These are phyloP conservation scores for Fusarium ramigenum DNA, from an alignment of 2,329 filamentous ascomycete genomes.

Conservation along the genomic window DNA sequence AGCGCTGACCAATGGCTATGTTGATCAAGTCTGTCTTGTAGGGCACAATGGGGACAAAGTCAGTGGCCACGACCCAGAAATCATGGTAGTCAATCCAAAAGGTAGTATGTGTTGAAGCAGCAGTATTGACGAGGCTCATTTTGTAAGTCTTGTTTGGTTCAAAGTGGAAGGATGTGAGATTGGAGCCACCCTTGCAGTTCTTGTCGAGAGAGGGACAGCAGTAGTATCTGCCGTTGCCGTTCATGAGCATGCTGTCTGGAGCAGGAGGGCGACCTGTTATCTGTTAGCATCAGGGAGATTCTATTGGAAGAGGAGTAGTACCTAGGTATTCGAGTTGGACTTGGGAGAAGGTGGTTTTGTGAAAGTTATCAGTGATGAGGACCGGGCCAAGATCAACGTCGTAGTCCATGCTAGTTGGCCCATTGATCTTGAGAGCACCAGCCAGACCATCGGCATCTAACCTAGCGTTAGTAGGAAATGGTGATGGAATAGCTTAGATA, in stretches of 20 bases:
- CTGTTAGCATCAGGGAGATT: neutral
- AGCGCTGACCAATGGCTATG: neutral
- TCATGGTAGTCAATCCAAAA: slow-evolving; percentile 1
- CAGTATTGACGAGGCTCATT: neutral
- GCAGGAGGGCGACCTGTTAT: neutral
- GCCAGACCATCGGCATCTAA: neutral
- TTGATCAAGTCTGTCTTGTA: neutral
- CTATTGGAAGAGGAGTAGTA: accelerated
- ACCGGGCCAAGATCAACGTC: neutral
- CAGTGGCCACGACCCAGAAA: neutral
- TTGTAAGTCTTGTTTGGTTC: neutral
- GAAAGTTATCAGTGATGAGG: neutral
- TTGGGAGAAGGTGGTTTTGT: neutral
- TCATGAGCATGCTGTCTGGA: slow-evolving; percentile 6
- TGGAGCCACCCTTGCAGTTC: neutral
- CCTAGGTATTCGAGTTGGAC: neutral
- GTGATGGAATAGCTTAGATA: neutral
- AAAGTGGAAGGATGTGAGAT: neutral
- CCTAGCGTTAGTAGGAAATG: neutral
- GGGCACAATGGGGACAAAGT: slow-evolving; percentile 1
- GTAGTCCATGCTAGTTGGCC: neutral
- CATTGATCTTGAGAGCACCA: neutral
- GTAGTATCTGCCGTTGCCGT: neutral
- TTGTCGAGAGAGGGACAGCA: neutral
- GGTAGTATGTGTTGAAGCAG: neutral